These are phyloP conservation scores for Daldinia caldariorum DNA, from an alignment of 495 filamentous ascomycete species.

Conservation along the genomic window DNA sequence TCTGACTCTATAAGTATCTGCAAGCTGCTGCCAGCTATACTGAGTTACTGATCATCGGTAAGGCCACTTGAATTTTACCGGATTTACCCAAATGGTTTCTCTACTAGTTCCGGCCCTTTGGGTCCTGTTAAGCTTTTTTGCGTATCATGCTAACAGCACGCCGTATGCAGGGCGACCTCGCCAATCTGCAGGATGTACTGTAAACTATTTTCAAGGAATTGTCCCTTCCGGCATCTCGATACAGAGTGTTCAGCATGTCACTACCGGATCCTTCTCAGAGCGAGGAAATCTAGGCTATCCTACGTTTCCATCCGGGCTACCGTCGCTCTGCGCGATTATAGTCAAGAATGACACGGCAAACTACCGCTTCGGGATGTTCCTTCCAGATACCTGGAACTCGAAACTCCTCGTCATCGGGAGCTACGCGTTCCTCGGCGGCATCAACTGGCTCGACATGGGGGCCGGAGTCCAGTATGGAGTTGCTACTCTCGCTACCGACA, in stretches of 20 bases:
- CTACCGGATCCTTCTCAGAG: conserved; percentile 43
- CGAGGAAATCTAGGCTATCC: conserved; percentile 55
- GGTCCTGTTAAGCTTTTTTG: conserved; percentile 30
- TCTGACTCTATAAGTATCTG: conserved; percentile 20
- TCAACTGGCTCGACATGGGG: conserved; percentile 64
- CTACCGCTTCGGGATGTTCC: conserved; percentile 63
- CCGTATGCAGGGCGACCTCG: conserved; percentile 35
- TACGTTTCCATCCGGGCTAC: conserved; percentile 52
- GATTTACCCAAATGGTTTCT: conserved; percentile 38
- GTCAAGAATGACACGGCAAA: conserved; percentile 58
- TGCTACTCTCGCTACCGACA: conserved; percentile 65
- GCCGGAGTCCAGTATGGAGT: conserved; percentile 58
- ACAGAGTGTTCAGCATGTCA: conserved; percentile 37
- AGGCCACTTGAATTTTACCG: conserved; percentile 14
- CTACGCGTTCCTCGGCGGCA: conserved; percentile 60
- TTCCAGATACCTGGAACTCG: conserved; percentile 62
- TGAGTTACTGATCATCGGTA: conserved; percentile 7
- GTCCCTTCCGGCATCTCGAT: conserved; percentile 31
- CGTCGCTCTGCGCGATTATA: conserved; percentile 59
- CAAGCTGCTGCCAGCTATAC: conserved; percentile 3
- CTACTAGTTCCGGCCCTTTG: conserved; percentile 16
- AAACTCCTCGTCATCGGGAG: conserved; percentile 55
- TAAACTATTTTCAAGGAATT: conserved; percentile 36
- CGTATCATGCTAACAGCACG: conserved; percentile 17
- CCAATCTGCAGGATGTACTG: conserved; percentile 36